phyloP scores from a whole-genome alignment of 192 early-diverging fungal species.

The Hyaloraphidium curvatum region DNA sequence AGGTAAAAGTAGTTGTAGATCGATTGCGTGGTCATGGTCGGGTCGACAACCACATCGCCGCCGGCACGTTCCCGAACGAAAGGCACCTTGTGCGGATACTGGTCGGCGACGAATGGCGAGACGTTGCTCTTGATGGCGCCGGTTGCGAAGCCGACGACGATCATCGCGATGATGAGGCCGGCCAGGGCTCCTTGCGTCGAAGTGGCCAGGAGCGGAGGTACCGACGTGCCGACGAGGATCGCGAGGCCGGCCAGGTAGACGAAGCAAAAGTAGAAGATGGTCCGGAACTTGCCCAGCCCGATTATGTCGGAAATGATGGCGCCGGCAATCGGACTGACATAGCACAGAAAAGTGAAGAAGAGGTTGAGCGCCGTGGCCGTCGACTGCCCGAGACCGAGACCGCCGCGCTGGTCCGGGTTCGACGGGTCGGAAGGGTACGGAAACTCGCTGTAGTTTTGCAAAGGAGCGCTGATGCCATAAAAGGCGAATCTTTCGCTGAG shows the following conservation, averaged over 20 bases:
- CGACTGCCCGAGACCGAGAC: slow-evolving; percentile 27
- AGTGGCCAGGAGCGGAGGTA: slow-evolving; percentile 24
- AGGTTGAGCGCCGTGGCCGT: slow-evolving; percentile 30
- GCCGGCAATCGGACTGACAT: slow-evolving; percentile 34
- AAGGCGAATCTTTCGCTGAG: slow-evolving; percentile 41
- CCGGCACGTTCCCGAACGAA: too few species aligned
- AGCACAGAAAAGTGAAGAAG: slow-evolving; percentile 39
- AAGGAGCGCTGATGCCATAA: slow-evolving; percentile 34
- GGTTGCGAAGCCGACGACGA: slow-evolving; percentile 51
- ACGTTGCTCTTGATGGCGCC: slow-evolving; percentile 68
- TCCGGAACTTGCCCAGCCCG: slow-evolving; percentile 53
- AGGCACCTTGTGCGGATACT: slow-evolving; percentile 31
- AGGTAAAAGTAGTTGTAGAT: too few species aligned
- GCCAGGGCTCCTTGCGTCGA: too few species aligned
- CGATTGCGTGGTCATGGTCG: too few species aligned
- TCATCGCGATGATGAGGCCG: slow-evolving; percentile 46
- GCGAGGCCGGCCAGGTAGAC: slow-evolving; percentile 44
- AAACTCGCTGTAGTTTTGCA: slow-evolving; percentile 42
- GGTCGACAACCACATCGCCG: too few species aligned
- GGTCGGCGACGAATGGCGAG: slow-evolving; percentile 59
- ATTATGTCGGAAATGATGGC: slow-evolving; percentile 52
- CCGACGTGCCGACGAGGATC: slow-evolving; percentile 41
- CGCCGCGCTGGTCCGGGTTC: slow-evolving; percentile 18
- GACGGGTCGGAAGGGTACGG: slow-evolving; percentile 19
- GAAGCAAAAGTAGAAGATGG: slow-evolving; percentile 39